Evolutionary conservation across 441 rosid genomes (phyloP).

Genomic region (Mallotus japonicus): DNA sequence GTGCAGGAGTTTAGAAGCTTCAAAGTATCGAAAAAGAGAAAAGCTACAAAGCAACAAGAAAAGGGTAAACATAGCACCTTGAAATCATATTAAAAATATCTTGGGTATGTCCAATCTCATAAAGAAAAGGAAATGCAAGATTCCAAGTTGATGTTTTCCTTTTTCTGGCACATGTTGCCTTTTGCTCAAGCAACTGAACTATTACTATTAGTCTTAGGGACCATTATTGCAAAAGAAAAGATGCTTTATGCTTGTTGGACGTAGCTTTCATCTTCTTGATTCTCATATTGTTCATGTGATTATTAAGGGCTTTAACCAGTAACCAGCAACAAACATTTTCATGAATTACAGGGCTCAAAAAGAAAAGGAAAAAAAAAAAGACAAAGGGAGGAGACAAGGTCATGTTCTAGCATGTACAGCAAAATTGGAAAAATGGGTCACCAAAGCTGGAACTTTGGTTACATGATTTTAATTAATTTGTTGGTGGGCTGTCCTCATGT

Average conservation of each 20-base stretch:
- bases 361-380: not conserved
- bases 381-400: not conserved
- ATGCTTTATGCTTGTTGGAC: not conserved
- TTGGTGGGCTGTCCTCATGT: not conserved
- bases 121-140: not conserved
- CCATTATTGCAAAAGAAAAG: not conserved
- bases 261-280: not conserved
- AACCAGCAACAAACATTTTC: not conserved
- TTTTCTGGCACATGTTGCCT: not conserved
- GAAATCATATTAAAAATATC: too few species aligned
- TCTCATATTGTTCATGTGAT: constrained; percentile 8
- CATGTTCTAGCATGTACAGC: not conserved
- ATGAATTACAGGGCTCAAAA: not conserved
- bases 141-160: too few species aligned
- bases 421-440: constrained; percentile 3
- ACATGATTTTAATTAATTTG: not conserved
- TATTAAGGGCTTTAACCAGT: not conserved
- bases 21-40: too few species aligned
- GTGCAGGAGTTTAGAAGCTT: too few species aligned
- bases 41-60: not conserved
- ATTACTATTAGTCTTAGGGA: too few species aligned
- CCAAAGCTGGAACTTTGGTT: not conserved
- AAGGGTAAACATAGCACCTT: not conserved
- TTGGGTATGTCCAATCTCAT: too few species aligned
- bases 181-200: not conserved